A percentile compares a stretch with the other conserved stretches of the same genome.
These are phyloP conservation scores for Cichorium intybus DNA, from an alignment of 140 eudicot genomes.

Conservation along the genomic window DNA sequence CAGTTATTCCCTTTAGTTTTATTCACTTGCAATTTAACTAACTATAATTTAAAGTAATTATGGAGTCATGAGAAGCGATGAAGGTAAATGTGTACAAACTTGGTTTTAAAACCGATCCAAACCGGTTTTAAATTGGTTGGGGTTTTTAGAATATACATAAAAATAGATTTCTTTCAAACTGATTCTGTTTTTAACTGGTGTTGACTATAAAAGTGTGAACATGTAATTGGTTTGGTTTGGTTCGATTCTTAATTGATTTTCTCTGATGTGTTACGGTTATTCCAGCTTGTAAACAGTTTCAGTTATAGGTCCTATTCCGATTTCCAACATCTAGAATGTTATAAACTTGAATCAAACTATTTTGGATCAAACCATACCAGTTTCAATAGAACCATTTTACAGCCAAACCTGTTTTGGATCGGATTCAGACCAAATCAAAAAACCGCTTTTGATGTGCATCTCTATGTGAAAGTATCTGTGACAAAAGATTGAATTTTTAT, in stretches of 20 bases:
- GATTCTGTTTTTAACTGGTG: too few relatives aligned
- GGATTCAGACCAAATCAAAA: too few relatives aligned
- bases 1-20: constrained; percentile 9
- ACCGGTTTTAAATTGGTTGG: too few relatives aligned
- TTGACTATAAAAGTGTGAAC: too few relatives aligned
- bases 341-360: too few relatives aligned
- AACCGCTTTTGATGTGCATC: neutral
- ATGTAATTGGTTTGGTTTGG: too few relatives aligned
- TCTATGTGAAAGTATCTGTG: neutral
- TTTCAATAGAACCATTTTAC: neutral
- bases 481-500: too few relatives aligned
- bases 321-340: neutral
- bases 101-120: neutral
- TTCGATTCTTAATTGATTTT: neutral
- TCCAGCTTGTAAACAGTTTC: neutral
- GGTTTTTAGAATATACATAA: too few relatives aligned
- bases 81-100: neutral
- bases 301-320: neutral
- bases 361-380: too few relatives aligned
- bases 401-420: neutral
- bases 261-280: neutral
- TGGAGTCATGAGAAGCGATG: neutral
- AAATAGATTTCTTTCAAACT: too few relatives aligned
- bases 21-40: neutral
- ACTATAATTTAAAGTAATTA: neutral